Conservation (phyloP, 257 asterid genomes). For the Nicotiana benthamiana region DNA sequence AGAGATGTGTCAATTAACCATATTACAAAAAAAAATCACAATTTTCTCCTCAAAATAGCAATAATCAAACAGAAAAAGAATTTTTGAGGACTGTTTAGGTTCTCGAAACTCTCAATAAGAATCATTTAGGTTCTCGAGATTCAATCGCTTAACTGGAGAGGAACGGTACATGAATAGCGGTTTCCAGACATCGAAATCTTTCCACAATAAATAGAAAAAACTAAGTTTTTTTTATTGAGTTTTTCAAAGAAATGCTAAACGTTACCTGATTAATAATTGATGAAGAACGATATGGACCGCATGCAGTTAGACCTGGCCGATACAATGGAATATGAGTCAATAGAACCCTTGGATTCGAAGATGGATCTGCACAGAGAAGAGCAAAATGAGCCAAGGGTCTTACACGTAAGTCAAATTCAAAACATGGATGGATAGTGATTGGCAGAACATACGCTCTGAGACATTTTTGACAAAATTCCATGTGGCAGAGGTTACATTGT, state of each 20-base stretch:
- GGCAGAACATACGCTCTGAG: slow-evolving; percentile 41
- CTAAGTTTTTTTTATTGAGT: background rate
- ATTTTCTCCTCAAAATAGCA: background rate
- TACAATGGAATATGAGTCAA: slow-evolving; percentile 88
- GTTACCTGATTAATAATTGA: slow-evolving; percentile 76
- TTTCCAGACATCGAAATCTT: background rate
- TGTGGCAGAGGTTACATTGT: slow-evolving; percentile 45
- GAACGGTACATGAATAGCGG: background rate
- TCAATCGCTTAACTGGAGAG: background rate
- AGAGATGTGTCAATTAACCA: background rate
- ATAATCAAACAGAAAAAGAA: background rate
- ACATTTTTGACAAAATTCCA: slow-evolving; percentile 53
- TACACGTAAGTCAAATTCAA: background rate
- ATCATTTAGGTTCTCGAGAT: background rate
- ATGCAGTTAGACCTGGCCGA: slow-evolving; percentile 69
- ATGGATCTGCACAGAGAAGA: slow-evolving; percentile 31
- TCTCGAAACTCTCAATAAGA: background rate
- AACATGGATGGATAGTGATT: background rate
- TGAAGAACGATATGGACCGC: slow-evolving; percentile 79
- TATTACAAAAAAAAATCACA: background rate
- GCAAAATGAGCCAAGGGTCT: slow-evolving; percentile 11
- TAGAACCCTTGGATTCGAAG: slow-evolving; percentile 54
- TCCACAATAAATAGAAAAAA: background rate
- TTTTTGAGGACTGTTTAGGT: background rate
- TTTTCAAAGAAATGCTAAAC: background rate